A percentile compares a stretch with the other conserved stretches of the same genome.
Conservation (phyloP, 306 rosid species). For the Cucurbita moschata region DNA sequence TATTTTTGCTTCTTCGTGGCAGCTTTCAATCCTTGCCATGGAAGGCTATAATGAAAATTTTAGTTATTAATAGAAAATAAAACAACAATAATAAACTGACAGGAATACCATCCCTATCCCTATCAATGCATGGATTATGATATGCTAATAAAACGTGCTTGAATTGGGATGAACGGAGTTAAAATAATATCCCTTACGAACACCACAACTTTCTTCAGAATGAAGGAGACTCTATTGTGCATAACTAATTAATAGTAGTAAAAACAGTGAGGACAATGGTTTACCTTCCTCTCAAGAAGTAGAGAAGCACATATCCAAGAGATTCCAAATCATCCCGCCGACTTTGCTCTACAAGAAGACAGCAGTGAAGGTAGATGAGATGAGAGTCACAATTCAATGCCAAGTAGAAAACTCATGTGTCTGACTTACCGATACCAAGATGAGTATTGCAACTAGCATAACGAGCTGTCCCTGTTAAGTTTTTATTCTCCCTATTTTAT, state of each 20-base stretch:
- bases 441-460: constrained; percentile 99
- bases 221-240: not conserved
- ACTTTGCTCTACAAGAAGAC: constrained; percentile 66
- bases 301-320: constrained; percentile 87
- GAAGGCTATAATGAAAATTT: constrained; percentile 51
- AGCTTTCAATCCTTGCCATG: constrained; percentile 99
- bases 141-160: not conserved
- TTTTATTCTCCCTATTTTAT: constrained; percentile 66
- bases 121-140: not conserved
- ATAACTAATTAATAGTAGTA: not conserved
- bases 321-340: constrained; percentile 98
- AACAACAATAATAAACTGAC: too few relatives aligned
- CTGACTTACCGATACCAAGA: constrained; percentile 81
- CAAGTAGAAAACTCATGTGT: constrained; percentile 3
- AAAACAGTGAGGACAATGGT: constrained; percentile 10
- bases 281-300: constrained; percentile 95
- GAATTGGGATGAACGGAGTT: not conserved
- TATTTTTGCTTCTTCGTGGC: constrained; percentile 94
- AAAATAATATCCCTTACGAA: not conserved
- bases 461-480: constrained; percentile 87
- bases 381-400: not conserved
- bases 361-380: not conserved
- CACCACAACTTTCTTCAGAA: not conserved
- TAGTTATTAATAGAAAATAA: not conserved
- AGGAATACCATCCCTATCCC: too few relatives aligned